Percentiles rank a stretch among this genome's conserved stretches.
Evolutionary conservation across 2,329 filamentous ascomycete species (phyloP).

Genomic region (Colletotrichum camelliae): DNA sequence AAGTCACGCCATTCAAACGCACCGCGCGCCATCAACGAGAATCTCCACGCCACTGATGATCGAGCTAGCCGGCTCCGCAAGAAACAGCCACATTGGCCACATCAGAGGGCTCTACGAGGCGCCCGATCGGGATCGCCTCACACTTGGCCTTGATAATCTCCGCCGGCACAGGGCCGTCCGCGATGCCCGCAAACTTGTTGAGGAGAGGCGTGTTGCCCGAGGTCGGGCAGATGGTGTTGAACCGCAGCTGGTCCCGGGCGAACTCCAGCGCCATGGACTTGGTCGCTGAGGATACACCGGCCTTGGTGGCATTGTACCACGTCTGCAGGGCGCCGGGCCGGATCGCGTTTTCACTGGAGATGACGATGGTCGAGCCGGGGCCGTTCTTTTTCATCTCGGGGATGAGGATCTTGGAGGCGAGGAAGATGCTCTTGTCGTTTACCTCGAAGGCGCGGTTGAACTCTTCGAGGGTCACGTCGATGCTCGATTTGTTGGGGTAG

Average conservation of each 20-base stretch:
- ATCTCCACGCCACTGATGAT: not conserved
- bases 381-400: conserved; percentile 12
- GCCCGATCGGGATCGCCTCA: not conserved
- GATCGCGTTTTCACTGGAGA: conserved; percentile 3
- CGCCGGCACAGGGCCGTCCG: not conserved
- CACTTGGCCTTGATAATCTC: not conserved
- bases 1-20: not conserved
- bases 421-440: conserved; percentile 15
- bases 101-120: not conserved
- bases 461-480: conserved; percentile 3
- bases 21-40: not conserved
- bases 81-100: not conserved
- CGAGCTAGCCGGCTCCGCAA: not conserved
- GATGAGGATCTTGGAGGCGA: conserved; percentile 4
- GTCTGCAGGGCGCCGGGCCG: not conserved
- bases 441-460: conserved; percentile 7
- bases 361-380: not conserved
- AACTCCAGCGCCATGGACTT: conserved; percentile 19
- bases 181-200: not conserved
- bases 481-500: not conserved
- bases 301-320: conserved; percentile 17
- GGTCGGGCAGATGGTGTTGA: conserved; percentile 8
- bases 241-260: not conserved
- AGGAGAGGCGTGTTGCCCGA: conserved; percentile 5
- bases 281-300: not conserved